Evolutionary conservation across 352 stramenopile genomes (phyloP).

Genomic region (Pythium coloratum): DNA sequence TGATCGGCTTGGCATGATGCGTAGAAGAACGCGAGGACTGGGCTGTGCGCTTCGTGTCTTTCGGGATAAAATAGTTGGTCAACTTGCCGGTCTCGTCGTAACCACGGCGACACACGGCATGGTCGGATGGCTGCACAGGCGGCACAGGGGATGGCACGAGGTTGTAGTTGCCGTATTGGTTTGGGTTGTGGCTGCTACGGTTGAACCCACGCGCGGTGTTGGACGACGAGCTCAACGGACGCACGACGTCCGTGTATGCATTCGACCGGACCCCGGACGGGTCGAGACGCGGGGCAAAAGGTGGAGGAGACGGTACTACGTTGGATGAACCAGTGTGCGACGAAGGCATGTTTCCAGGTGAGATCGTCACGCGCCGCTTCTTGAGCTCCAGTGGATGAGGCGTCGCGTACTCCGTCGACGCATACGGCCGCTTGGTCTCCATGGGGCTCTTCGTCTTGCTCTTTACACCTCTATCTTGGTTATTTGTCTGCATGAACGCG

Average conservation of each 20-base stretch:
- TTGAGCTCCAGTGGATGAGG: conserved; percentile 46
- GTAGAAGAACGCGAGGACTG: conserved; percentile 24
- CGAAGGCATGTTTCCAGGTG: conserved; percentile 7
- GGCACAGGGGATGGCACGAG: conserved; percentile 43
- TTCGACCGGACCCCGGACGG: conserved; percentile 45
- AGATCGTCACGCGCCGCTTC: conserved; percentile 53
- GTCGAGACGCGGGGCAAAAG: conserved; percentile 36
- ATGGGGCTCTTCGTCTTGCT: conserved; percentile 27
- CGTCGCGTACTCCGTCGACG: conserved; percentile 23
- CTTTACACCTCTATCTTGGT: conserved; percentile 15
- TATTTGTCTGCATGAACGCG: conserved; percentile 1
- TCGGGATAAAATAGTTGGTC: conserved; percentile 73
- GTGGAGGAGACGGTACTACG: neutral
- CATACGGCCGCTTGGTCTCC: conserved; percentile 33
- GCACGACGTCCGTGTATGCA: conserved; percentile 71
- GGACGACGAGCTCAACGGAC: conserved; percentile 35
- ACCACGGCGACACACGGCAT: conserved; percentile 51
- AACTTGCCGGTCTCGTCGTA: conserved; percentile 80
- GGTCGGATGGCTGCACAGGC: conserved; percentile 38
- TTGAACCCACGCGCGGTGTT: conserved; percentile 32
- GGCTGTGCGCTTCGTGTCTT: conserved; percentile 36
- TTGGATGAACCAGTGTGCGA: conserved; percentile 14
- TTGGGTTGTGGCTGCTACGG: conserved; percentile 63
- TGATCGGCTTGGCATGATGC: conserved; percentile 34
- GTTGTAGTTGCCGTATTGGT: conserved; percentile 70